Conservation (phyloP, 192 early-diverging fungal species). For the Coemansia sp. region DNA sequence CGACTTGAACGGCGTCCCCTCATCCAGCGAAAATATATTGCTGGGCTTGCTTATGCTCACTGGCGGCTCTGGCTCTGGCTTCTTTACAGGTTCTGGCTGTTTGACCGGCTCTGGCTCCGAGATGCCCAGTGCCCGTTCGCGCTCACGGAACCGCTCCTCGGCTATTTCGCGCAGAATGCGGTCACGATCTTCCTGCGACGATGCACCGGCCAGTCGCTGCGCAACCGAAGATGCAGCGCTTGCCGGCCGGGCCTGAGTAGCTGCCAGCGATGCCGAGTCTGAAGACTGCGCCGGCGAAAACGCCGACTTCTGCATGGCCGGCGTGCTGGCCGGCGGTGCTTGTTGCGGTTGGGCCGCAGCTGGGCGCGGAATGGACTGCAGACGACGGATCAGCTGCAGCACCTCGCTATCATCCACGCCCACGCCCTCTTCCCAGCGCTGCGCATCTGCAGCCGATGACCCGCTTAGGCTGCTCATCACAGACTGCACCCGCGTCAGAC, state of each 20-base stretch:
- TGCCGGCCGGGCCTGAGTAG: not conserved
- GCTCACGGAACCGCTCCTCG: slow-evolving; percentile 48
- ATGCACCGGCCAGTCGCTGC: slow-evolving; percentile 32
- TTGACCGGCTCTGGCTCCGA: slow-evolving; percentile 16
- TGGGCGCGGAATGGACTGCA: slow-evolving; percentile 24
- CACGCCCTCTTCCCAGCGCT: slow-evolving; percentile 21
- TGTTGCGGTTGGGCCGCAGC: not conserved
- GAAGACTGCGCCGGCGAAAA: slow-evolving; percentile 9
- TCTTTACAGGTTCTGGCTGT: slow-evolving; percentile 8
- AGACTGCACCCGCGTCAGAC: slow-evolving; percentile 19
- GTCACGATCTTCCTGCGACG: slow-evolving; percentile 38
- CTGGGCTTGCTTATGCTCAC: not conserved
- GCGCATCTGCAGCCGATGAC: not conserved
- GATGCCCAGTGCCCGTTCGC: slow-evolving; percentile 32
- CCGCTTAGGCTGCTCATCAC: slow-evolving; percentile 15
- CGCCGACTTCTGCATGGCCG: slow-evolving; percentile 9
- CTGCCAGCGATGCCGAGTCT: not conserved
- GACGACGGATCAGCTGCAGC: slow-evolving; percentile 22
- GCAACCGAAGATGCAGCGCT: slow-evolving; percentile 20
- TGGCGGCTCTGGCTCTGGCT: not conserved
- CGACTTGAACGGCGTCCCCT: slow-evolving; percentile 6
- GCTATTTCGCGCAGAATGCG: slow-evolving; percentile 45
- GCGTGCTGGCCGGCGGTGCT: not conserved
- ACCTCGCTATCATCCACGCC: slow-evolving; percentile 33
- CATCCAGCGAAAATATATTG: not conserved